Evolutionary conservation across 139 green algal genomes (phyloP).

Genomic region (Coelastrella sp.): DNA sequence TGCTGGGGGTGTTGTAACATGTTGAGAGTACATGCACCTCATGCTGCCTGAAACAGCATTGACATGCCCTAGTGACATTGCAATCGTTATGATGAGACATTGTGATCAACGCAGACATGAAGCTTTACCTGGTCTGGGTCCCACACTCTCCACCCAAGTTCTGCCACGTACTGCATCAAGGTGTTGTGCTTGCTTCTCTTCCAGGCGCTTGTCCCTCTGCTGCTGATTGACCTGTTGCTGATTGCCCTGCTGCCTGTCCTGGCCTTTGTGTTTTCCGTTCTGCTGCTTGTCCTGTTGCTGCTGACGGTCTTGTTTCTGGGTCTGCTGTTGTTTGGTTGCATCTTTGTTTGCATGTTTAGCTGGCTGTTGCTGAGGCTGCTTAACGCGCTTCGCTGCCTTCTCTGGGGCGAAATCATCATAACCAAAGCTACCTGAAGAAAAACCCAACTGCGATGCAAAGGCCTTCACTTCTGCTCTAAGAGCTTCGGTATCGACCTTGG

Average conservation of each 20-base stretch:
- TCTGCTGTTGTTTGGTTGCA: constrained; percentile 9
- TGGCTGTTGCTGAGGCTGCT: constrained; percentile 35
- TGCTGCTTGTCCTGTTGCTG: constrained; percentile 23
- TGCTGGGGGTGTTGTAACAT: too few species aligned
- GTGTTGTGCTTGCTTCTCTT: constrained; percentile 3
- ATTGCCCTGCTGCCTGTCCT: neutral
- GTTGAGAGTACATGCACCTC: too few species aligned
- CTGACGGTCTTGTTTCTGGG: constrained; percentile 12
- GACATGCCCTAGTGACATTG: too few species aligned
- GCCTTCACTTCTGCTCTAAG: constrained; percentile 67
- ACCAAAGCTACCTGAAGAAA: constrained; percentile 55
- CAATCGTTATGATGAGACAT: too few species aligned
- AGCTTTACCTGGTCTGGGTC: constrained; percentile 69
- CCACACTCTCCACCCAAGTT: constrained; percentile 70
- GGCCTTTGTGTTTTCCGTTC: neutral
- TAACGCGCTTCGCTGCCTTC: constrained; percentile 23
- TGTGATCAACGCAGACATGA: too few species aligned
- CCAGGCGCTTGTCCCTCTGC: neutral
- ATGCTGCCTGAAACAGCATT: too few species aligned
- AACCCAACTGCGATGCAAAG: constrained; percentile 69
- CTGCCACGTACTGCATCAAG: constrained; percentile 29
- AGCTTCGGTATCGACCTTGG: constrained; percentile 43
- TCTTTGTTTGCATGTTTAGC: neutral
- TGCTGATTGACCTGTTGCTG: constrained; percentile 34
- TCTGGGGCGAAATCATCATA: constrained; percentile 85